A percentile compares a stretch with the other conserved stretches of the same genome.
phyloP scores from a whole-genome alignment of 192 early-diverging fungal species.

The Funneliformis geosporum region DNA sequence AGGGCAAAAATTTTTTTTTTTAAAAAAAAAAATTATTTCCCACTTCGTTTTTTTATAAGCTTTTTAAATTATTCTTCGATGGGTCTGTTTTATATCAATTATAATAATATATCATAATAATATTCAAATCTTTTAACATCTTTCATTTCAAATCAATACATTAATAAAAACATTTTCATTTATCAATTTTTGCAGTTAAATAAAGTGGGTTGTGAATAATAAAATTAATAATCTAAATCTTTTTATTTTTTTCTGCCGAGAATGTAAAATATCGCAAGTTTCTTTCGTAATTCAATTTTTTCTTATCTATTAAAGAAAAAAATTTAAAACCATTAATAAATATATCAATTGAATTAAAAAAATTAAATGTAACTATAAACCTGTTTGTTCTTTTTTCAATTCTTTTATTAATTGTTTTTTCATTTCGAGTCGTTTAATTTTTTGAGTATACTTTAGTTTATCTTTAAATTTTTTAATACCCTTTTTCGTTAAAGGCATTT shows the following conservation, averaged over 20 bases:
- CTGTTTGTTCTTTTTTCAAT: background rate
- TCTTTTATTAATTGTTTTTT: background rate
- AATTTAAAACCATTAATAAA: background rate
- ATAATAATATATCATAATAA: too few relatives aligned
- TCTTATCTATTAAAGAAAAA: background rate
- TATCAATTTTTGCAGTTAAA: too few relatives aligned
- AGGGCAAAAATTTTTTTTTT: too few relatives aligned
- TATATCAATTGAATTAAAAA: background rate
- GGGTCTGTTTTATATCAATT: too few relatives aligned
- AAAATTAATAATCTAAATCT: too few relatives aligned
- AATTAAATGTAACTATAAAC: background rate
- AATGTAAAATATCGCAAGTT: conserved; percentile 14
- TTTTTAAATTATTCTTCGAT: too few relatives aligned
- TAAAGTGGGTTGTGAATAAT: background rate
- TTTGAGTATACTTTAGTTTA: background rate
- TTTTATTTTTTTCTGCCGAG: background rate
- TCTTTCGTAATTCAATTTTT: background rate
- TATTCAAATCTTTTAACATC: too few relatives aligned
- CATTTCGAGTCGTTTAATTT: background rate
- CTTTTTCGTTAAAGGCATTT: conserved; percentile 4
- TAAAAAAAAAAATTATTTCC: too few relatives aligned
- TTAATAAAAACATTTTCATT: too few relatives aligned
- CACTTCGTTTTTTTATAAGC: too few relatives aligned
- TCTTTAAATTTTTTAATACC: conserved; percentile 12
- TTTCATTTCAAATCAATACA: too few relatives aligned